These are phyloP conservation scores for Plasmodium knowlesi DNA, from an alignment of 169 alveolate species.

Conservation along the genomic window DNA sequence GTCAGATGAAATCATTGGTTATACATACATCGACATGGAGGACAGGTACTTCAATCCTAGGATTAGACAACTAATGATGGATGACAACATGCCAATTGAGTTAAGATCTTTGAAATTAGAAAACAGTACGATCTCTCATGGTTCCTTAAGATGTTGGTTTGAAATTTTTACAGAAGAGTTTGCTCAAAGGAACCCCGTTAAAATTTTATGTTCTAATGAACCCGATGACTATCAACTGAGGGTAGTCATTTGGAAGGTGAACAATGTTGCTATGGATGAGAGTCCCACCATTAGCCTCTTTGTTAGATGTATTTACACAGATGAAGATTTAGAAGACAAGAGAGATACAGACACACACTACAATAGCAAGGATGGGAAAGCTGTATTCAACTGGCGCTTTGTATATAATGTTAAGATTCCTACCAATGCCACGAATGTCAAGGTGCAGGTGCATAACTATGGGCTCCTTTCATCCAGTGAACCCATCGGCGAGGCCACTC, in stretches of 20 bases:
- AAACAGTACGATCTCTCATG: conserved; percentile 89
- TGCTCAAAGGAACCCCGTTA: conserved; percentile 89
- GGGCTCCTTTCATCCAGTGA: conserved; percentile 85
- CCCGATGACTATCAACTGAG: conserved; percentile 90
- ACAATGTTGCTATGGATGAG: conserved; percentile 88
- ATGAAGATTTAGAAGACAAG: conserved; percentile 85
- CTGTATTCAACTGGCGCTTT: conserved; percentile 91
- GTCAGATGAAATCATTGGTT: conserved; percentile 90
- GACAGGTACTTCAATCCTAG: conserved; percentile 90
- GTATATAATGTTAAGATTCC: conserved; percentile 89
- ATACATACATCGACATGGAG: conserved; percentile 90
- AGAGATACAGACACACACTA: conserved; percentile 91
- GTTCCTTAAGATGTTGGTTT: conserved; percentile 90
- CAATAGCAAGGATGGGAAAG: conserved; percentile 92
- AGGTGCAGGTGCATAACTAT: conserved; percentile 86
- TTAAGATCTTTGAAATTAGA: conserved; percentile 84
- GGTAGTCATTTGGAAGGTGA: conserved; percentile 92
- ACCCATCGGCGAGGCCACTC: conserved; percentile 88
- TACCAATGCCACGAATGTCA: conserved; percentile 87
- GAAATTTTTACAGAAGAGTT: conserved; percentile 88
- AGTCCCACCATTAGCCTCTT: conserved; percentile 87
- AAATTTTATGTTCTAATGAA: conserved; percentile 86
- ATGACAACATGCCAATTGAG: conserved; percentile 87
- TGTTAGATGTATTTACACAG: conserved; percentile 87
- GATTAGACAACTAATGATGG: conserved; percentile 85